Percentiles rank a stretch among this genome's conserved stretches.
phyloP scores from a whole-genome alignment of 257 asterid genomes.

The Solanum gandarillasii region DNA sequence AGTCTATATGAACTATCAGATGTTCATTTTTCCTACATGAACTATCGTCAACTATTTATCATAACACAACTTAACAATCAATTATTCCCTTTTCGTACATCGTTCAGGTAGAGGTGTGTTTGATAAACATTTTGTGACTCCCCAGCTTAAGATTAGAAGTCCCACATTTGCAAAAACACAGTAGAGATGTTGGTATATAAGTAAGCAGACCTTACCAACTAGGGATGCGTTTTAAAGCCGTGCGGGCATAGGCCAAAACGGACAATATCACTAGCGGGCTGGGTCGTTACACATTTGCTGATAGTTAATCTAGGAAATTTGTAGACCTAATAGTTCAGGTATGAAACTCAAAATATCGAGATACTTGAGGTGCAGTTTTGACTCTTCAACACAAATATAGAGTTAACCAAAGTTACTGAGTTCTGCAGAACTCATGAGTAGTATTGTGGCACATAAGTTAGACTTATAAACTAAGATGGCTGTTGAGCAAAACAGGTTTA shows the following conservation, averaged over 20 bases:
- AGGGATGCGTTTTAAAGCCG: fast-evolving
- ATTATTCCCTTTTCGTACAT: not conserved
- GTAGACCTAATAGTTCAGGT: not conserved
- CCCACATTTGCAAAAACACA: not conserved
- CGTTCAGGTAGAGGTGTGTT: not conserved
- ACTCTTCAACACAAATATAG: not conserved
- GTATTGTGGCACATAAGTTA: not conserved
- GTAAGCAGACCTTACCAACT: not conserved
- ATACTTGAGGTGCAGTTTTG: not conserved
- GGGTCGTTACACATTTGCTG: not conserved
- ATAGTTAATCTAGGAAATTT: not conserved
- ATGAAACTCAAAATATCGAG: not conserved
- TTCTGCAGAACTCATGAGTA: not conserved
- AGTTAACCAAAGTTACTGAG: not conserved
- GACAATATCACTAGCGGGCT: not conserved
- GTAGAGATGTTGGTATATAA: not conserved
- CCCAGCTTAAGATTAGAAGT: not conserved
- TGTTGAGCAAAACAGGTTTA: not conserved
- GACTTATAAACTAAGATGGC: not conserved
- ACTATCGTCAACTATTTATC: not conserved
- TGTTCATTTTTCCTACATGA: not conserved
- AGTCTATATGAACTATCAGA: not conserved
- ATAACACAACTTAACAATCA: not conserved
- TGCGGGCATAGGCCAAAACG: not conserved
- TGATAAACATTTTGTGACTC: not conserved